A percentile compares a stretch with the other conserved stretches of the same genome.
Conservation (phyloP, 2,329 filamentous ascomycete species). For the Monosporascus sp. region DNA sequence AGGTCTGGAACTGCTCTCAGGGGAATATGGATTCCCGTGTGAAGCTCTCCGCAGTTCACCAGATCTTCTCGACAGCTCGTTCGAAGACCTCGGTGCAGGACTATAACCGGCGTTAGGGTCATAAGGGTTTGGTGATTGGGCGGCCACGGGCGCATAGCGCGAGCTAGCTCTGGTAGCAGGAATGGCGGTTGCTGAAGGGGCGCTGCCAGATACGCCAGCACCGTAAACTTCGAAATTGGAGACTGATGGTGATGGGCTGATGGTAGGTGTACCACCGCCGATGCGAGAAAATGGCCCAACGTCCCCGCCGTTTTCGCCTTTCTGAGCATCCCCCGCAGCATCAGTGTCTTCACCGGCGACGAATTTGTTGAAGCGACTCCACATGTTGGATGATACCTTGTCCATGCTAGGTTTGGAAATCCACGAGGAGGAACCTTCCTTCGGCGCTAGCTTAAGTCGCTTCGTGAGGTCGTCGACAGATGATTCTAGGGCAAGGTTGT, state of each 20-base stretch:
- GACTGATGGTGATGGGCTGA: constrained; percentile 68
- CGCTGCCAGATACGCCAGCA: constrained; percentile 17
- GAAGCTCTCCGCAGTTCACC: constrained; percentile 36
- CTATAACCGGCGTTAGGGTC: constrained; percentile 26
- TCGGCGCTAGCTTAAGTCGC: constrained; percentile 78
- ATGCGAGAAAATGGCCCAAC: constrained; percentile 79
- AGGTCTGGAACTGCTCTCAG: constrained; percentile 23
- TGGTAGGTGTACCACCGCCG: constrained; percentile 66
- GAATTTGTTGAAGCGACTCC: constrained; percentile 93
- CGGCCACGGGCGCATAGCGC: constrained; percentile 42
- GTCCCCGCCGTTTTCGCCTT: constrained; percentile 52
- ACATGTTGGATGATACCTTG: constrained; percentile 86
- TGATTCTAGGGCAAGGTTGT: constrained; percentile 68
- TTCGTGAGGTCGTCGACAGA: constrained; percentile 79
- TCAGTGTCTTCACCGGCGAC: constrained; percentile 86
- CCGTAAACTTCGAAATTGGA: constrained; percentile 72
- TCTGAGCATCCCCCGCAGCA: constrained; percentile 50
- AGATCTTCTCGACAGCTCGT: constrained; percentile 34
- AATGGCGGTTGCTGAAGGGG: constrained; percentile 24
- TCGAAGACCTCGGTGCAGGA: constrained; percentile 34
- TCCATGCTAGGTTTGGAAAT: constrained; percentile 94
- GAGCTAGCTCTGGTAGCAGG: constrained; percentile 41
- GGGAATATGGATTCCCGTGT: constrained; percentile 28
- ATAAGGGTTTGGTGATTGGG: constrained; percentile 30
- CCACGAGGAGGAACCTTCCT: constrained; percentile 78